phyloP scores from a whole-genome alignment of 257 asterid genomes.

The Henckelia pumila region DNA sequence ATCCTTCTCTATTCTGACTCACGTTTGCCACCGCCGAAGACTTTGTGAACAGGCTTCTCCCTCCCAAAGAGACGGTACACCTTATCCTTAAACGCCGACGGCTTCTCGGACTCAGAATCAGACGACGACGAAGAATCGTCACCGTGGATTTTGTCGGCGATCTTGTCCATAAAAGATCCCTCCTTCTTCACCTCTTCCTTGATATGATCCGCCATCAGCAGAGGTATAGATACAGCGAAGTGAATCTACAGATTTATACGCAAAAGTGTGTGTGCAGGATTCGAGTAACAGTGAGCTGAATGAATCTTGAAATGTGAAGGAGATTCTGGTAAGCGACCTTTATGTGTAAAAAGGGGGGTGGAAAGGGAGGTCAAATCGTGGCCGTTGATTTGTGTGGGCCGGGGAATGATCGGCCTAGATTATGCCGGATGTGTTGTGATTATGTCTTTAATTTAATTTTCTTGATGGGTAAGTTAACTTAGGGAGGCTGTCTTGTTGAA shows the following conservation, averaged over 20 bases:
- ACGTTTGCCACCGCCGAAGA: slow-evolving; percentile 64
- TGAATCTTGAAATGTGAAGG: background rate
- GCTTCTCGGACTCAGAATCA: slow-evolving; percentile 37
- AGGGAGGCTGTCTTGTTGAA: background rate
- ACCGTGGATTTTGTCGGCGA: slow-evolving; percentile 30
- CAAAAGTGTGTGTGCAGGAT: background rate
- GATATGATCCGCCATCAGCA: slow-evolving; percentile 18
- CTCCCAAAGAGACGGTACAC: slow-evolving; percentile 51
- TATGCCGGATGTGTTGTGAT: background rate
- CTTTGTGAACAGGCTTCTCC: slow-evolving; percentile 45
- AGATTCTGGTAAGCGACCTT: background rate
- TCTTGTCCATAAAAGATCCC: slow-evolving; percentile 38
- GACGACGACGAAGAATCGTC: slow-evolving; percentile 36
- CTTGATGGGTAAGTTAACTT: background rate
- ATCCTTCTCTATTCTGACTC: slow-evolving; percentile 8
- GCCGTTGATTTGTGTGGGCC: background rate
- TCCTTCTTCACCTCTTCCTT: slow-evolving; percentile 37
- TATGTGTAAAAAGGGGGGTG: background rate
- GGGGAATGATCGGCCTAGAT: background rate
- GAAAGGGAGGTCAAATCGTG: background rate
- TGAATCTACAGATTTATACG: background rate
- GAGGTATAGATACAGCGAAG: background rate
- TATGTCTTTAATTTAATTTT: no score
- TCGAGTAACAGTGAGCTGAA: background rate
- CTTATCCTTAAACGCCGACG: slow-evolving; percentile 34